A percentile compares a stretch with the other conserved stretches of the same genome.
Conservation (phyloP, 345 rosid genomes). For the Eucalyptus cloeziana region DNA sequence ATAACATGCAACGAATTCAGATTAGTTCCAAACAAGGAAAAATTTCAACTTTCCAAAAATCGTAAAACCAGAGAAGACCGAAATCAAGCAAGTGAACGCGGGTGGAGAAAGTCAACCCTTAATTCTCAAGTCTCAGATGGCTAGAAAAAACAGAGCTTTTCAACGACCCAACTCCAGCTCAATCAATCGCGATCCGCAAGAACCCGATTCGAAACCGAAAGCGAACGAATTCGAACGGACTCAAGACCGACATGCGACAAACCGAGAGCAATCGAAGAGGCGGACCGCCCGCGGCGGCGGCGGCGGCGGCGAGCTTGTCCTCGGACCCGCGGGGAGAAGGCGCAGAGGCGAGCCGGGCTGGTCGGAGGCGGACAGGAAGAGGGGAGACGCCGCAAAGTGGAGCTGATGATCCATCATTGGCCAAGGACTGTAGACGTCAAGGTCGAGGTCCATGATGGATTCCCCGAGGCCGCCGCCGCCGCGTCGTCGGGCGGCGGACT, state of each 20-base stretch:
- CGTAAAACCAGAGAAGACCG: too few species aligned
- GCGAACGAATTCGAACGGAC: background rate
- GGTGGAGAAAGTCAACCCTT: too few species aligned
- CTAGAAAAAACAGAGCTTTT: too few species aligned
- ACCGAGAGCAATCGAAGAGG: slow-evolving; percentile 29
- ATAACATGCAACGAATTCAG: too few species aligned
- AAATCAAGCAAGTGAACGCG: too few species aligned
- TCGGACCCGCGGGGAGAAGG: slow-evolving; percentile 48
- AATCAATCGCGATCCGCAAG: background rate
- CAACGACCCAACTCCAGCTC: background rate
- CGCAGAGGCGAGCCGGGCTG: slow-evolving; percentile 93
- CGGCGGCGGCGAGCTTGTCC: slow-evolving; percentile 2
- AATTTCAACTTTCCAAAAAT: too few species aligned
- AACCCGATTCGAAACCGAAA: background rate
- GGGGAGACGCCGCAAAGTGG: slow-evolving; percentile 35
- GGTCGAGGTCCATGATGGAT: slow-evolving; percentile 44
- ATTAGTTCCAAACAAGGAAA: too few species aligned
- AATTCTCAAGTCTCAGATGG: too few species aligned
- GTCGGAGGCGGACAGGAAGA: slow-evolving; percentile 43
- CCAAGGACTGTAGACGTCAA: slow-evolving; percentile 56
- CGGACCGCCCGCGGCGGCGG: slow-evolving; percentile 7
- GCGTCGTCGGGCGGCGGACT: background rate
- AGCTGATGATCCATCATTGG: slow-evolving; percentile 57
- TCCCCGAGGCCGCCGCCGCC: background rate
- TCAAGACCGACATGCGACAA: slow-evolving; percentile 37